Percentiles rank a stretch among this genome's conserved stretches.
Evolutionary conservation across 257 asterid species (phyloP).

Genomic region (Petrea volubilis): DNA sequence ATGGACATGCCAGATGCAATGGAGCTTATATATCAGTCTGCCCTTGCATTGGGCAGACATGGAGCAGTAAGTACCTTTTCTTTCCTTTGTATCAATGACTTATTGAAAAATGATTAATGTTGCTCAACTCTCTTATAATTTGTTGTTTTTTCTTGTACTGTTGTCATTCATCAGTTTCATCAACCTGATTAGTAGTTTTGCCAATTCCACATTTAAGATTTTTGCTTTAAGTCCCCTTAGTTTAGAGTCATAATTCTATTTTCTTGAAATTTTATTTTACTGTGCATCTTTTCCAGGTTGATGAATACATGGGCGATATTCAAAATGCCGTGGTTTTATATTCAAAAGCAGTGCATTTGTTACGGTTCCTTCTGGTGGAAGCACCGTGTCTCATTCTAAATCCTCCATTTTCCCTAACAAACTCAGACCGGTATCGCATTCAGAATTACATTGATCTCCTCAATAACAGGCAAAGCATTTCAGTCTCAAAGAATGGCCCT

Average conservation of each 20-base stretch:
- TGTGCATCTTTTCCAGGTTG: slow-evolving; percentile 51
- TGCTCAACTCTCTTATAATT: too few species aligned
- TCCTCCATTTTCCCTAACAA: slow-evolving; percentile 85
- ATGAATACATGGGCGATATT: slow-evolving; percentile 65
- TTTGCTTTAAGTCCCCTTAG: too few species aligned
- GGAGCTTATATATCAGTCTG: slow-evolving; percentile 85
- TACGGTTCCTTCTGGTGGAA: slow-evolving; percentile 67
- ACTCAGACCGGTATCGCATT: slow-evolving; percentile 72
- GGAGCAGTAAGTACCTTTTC: slow-evolving; percentile 74
- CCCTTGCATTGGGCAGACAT: slow-evolving; percentile 73
- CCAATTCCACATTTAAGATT: not conserved
- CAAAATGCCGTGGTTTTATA: slow-evolving; percentile 58
- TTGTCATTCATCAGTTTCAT: too few species aligned
- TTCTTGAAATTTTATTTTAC: not conserved
- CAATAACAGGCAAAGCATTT: slow-evolving; percentile 64
- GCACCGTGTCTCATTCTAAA: slow-evolving; percentile 74
- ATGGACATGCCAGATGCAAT: slow-evolving; percentile 95
- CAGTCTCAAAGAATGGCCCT: slow-evolving; percentile 69
- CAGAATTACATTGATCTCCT: slow-evolving; percentile 66
- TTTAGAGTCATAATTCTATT: too few species aligned
- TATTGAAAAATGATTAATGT: too few species aligned
- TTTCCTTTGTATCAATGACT: not conserved
- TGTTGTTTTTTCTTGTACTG: too few species aligned
- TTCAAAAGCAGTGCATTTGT: slow-evolving; percentile 62
- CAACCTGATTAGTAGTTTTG: not conserved